Conservation (phyloP, 108 stramenopile genomes). For the Cyclotella baltica region DNA sequence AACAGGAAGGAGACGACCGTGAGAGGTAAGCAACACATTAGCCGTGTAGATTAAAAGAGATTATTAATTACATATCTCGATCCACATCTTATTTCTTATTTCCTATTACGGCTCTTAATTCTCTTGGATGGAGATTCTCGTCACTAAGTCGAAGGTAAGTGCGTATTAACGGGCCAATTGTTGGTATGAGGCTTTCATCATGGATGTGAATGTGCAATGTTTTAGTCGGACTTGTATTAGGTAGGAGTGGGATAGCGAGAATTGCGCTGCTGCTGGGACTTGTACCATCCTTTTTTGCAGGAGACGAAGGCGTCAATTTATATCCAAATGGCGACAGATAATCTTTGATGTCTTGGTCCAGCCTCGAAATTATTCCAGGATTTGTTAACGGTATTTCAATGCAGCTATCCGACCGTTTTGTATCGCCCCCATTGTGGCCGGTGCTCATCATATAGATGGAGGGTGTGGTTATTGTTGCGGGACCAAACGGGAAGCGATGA, state of each 20-base stretch:
- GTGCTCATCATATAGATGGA: no score
- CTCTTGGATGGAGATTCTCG: slow-evolving; percentile 21
- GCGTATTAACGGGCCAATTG: slow-evolving; percentile 51
- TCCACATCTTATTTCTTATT: no score
- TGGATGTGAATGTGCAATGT: slow-evolving; percentile 42
- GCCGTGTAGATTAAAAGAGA: no score
- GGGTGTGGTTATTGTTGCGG: no score
- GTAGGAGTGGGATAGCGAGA: background rate
- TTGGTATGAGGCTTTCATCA: slow-evolving; percentile 30
- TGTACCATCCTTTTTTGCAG: background rate
- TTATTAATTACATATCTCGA: no score
- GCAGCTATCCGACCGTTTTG: no score
- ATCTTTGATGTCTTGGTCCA: slow-evolving; percentile 38
- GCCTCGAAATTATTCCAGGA: slow-evolving; percentile 45
- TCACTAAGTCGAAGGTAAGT: slow-evolving; percentile 40
- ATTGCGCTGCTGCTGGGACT: background rate
- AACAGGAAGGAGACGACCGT: no score
- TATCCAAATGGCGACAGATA: slow-evolving; percentile 32
- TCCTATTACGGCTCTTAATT: slow-evolving; percentile 36
- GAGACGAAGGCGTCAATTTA: background rate
- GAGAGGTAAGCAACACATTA: no score
- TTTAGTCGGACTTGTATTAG: slow-evolving; percentile 14
- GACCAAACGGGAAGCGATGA: no score
- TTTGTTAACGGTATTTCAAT: slow-evolving; percentile 32
- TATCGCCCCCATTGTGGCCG: no score